Evolutionary conservation across 768 basidiomycete genomes (phyloP), one percentile per base, ranked within the genome.

Genomic region (Suillus sp.): DNA sequence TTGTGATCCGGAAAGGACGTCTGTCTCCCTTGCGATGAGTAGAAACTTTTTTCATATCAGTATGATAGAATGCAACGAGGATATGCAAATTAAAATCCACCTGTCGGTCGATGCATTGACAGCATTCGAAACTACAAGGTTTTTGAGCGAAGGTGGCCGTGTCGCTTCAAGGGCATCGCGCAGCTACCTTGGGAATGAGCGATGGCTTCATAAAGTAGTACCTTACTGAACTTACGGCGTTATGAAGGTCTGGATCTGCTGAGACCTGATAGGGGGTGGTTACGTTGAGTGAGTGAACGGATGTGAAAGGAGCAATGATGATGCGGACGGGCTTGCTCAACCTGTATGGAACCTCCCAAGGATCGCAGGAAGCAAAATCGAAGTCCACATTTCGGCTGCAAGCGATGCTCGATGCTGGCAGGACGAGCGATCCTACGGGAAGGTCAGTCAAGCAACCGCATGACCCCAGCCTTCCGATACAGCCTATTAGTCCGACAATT

Each of bases 31-130:
- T 93, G 92, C 14, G 91, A 92, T 56, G 91, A 92, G 78, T 93
- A 93, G 77, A 93, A 93, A 71, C 91, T 93, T 66, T 22, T 62
- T 59, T 53, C 48, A 37, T 45, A 48, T 70, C 30, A 71, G 62
- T 20, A 57, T n/a, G 42, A n/a, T 54, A 47, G n/a, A 32, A 50
- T 55, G 40, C 54, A 16, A 38, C 25, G 51, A 25, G 13, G 50
- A 6, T 27, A 5, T 37, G 43, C n/a, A 61, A 45, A 25, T 16
- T 32, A 54, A 20, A 64, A 59, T 71, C 59, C 68, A 89, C 89
- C 90, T 92, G 74, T 94, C 92, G 45, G 91, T 86, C 58, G 90
- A 91, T n/a, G 91, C 92, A 68, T 93, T 93, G 37, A 88, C 78
- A 25, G 79, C 69, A 60, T 80, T 65, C 43, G 68, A 59, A 16